Evolutionary conservation across 257 asterid species (phyloP).

Genomic region (Nicotiana obtusifolia): DNA sequence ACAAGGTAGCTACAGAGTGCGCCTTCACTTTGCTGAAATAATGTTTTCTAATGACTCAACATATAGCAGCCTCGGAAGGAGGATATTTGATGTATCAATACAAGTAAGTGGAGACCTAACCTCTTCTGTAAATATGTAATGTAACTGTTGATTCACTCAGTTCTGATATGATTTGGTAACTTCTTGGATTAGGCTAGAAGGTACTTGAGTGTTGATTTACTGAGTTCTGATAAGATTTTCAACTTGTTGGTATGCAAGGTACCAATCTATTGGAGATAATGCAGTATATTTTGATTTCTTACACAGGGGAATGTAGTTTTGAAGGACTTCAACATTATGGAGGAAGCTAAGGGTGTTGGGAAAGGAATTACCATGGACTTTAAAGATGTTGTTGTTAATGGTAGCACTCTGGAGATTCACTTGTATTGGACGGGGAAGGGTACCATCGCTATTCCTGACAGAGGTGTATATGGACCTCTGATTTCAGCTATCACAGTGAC

Average conservation of each 20-base stretch:
- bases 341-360: slow-evolving; percentile 61
- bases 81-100: slow-evolving; percentile 80
- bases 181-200: too few species aligned
- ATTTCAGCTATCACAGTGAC: slow-evolving; percentile 84
- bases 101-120: slow-evolving; percentile 48
- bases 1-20: slow-evolving; percentile 79
- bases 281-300: slow-evolving; percentile 1
- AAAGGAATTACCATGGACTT: slow-evolving; percentile 47
- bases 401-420: slow-evolving; percentile 79
- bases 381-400: slow-evolving; percentile 33
- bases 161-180: not conserved
- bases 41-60: slow-evolving; percentile 44
- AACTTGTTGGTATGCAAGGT: not conserved
- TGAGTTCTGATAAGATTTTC: not conserved
- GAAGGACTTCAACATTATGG: slow-evolving; percentile 51
- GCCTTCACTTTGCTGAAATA: slow-evolving; percentile 88
- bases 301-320: slow-evolving; percentile 70
- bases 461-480: slow-evolving; percentile 89
- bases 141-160: not conserved
- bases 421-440: slow-evolving; percentile 96
- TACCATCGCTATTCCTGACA: slow-evolving; percentile 68
- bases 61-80: slow-evolving; percentile 64
- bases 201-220: not conserved
- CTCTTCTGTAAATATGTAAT: not conserved
- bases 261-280: not conserved